Evolutionary conservation across 2,329 filamentous ascomycete genomes (phyloP).

Genomic region (Fusarium begoniae): DNA sequence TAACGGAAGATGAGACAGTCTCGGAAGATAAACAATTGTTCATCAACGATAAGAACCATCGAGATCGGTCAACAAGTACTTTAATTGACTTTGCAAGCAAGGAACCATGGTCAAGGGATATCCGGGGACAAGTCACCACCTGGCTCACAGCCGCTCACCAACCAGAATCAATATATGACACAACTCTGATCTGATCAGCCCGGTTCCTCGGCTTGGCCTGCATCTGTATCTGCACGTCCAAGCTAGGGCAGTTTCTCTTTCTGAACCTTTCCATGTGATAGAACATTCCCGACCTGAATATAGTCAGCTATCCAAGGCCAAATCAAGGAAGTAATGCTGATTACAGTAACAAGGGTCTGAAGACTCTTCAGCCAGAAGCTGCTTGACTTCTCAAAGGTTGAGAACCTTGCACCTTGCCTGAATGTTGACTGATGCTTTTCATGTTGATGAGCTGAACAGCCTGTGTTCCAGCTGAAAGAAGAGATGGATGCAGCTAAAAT

Average conservation of each 20-base stretch:
- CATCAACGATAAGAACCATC: neutral
- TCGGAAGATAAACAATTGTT: neutral
- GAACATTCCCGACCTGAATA: neutral
- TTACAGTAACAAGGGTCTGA: neutral
- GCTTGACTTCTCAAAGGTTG: neutral
- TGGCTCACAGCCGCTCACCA: neutral
- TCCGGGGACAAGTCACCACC: neutral
- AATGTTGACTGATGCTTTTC: neutral
- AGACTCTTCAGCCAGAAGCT: neutral
- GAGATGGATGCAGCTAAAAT: slow-evolving; percentile 11
- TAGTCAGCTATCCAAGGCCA: neutral
- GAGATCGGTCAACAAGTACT: neutral
- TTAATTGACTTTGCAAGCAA: neutral
- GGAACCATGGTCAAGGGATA: neutral
- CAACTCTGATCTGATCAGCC: neutral
- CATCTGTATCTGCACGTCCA: neutral
- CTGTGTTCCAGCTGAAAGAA: slow-evolving; percentile 9
- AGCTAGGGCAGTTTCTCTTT: neutral
- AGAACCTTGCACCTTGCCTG: neutral
- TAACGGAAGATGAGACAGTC: neutral
- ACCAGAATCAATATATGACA: neutral
- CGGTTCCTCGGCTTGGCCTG: neutral
- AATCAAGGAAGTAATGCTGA: neutral
- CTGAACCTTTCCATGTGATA: neutral
- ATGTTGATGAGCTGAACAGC: neutral